These are phyloP conservation scores for Fomitiporia mediterranea DNA, from an alignment of 1,284 basidiomycete genomes.

Conservation along the genomic window DNA sequence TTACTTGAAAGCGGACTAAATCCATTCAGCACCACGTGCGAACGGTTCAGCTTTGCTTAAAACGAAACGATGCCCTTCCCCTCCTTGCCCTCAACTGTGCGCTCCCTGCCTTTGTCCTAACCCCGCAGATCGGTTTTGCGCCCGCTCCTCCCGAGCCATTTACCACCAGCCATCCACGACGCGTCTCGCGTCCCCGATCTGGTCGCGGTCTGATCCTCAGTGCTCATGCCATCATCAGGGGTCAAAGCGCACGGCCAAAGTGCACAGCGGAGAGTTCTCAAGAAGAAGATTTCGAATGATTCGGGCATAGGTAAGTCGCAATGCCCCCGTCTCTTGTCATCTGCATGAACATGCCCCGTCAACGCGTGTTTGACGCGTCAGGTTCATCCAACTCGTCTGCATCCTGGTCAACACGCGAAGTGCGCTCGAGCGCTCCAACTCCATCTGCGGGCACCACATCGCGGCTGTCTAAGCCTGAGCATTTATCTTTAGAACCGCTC, in stretches of 20 bases:
- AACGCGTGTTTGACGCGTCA: conserved; percentile 6
- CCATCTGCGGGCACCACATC: not conserved
- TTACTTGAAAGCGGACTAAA: no score
- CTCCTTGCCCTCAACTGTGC: conserved; percentile 1
- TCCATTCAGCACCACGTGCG: no score
- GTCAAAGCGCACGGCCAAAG: conserved; percentile 4
- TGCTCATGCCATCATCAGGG: conserved; percentile 1
- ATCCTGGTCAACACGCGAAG: conserved; percentile 9
- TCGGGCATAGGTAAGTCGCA: conserved; percentile 5
- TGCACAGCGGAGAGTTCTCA: not conserved
- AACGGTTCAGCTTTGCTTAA: no score
- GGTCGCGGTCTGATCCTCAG: not conserved
- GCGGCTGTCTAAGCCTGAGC: not conserved
- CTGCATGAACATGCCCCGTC: not conserved
- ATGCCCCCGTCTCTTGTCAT: not conserved
- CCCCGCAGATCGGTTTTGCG: no score
- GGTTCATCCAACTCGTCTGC: conserved; percentile 4
- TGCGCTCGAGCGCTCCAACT: not conserved
- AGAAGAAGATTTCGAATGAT: conserved; percentile 5
- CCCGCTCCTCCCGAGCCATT: no score
- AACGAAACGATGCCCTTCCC: no score
- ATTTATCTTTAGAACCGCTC: not conserved
- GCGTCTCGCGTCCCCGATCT: conserved; percentile 5
- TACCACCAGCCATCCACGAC: conserved; percentile 1
- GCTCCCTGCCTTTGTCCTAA: no score